A percentile compares a stretch with the other conserved stretches of the same genome.
These are phyloP conservation scores for Astrothelium subdiscretum DNA, from an alignment of 495 filamentous ascomycete species.

Conservation along the genomic window DNA sequence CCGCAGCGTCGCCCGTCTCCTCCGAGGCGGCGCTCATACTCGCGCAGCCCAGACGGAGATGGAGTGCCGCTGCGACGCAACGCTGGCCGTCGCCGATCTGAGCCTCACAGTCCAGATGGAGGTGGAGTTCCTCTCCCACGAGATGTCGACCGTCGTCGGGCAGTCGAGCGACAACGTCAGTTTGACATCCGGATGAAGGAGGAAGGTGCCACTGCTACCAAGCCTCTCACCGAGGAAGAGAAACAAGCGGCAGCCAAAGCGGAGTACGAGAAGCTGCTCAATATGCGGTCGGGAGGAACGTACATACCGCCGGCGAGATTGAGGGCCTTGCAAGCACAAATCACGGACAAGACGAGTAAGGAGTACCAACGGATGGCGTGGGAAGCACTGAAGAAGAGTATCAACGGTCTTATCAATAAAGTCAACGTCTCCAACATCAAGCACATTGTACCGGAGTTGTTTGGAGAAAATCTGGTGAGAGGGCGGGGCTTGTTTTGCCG, in stretches of 20 bases:
- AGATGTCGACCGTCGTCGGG: slow-evolving; percentile 43
- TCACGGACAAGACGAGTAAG: slow-evolving; percentile 90
- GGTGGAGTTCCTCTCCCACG: slow-evolving; percentile 30
- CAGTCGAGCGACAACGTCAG: slow-evolving; percentile 50
- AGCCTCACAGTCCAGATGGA: slow-evolving; percentile 10
- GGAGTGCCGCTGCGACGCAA: slow-evolving; percentile 2
- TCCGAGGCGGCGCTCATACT: slow-evolving; percentile 43
- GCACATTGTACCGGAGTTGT: slow-evolving; percentile 87
- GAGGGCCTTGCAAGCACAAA: slow-evolving; percentile 84
- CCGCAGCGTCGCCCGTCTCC: slow-evolving; percentile 29
- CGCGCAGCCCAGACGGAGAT: slow-evolving; percentile 11
- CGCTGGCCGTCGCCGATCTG: neutral
- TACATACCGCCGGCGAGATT: slow-evolving; percentile 91
- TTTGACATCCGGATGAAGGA: slow-evolving; percentile 50
- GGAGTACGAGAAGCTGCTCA: slow-evolving; percentile 83
- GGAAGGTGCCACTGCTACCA: slow-evolving; percentile 37
- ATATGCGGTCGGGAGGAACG: slow-evolving; percentile 83
- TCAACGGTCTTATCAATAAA: slow-evolving; percentile 98
- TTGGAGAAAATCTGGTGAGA: slow-evolving; percentile 84
- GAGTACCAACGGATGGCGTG: slow-evolving; percentile 99
- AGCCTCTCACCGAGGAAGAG: slow-evolving; percentile 64
- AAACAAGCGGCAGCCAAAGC: slow-evolving; percentile 74
- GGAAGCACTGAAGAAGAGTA: slow-evolving; percentile 97
- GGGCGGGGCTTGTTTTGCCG: slow-evolving; percentile 88
- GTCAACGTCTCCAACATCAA: slow-evolving; percentile 97